A percentile compares a stretch with the other conserved stretches of the same genome.
These are phyloP conservation scores for Gamsiella multidivaricata DNA, from an alignment of 192 early-diverging fungal species.

Conservation along the genomic window DNA sequence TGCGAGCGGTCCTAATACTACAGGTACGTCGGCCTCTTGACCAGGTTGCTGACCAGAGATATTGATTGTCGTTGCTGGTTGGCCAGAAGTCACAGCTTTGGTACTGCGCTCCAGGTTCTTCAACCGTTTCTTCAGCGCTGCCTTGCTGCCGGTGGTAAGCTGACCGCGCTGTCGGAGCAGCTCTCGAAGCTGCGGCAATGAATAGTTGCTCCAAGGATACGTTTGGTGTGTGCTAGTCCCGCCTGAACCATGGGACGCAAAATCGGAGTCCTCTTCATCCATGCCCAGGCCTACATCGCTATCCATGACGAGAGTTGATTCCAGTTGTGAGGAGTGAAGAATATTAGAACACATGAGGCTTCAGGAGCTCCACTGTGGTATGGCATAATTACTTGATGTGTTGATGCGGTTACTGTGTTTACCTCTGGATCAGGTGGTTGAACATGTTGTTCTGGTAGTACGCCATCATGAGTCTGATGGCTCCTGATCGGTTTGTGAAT, in stretches of 20 bases:
- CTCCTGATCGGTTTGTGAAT: not conserved
- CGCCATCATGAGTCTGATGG: conserved; percentile 12
- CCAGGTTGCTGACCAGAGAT: conserved; percentile 2
- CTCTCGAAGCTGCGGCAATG: conserved; percentile 39
- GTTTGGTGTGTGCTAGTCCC: conserved; percentile 3
- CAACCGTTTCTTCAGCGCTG: conserved; percentile 31
- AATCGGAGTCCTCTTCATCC: conserved; percentile 37
- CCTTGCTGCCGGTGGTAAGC: conserved; percentile 38
- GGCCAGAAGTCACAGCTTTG: not conserved
- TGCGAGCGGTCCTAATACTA: not conserved
- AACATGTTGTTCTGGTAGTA: conserved; percentile 52
- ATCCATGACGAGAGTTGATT: not conserved
- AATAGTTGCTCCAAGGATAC: conserved; percentile 47
- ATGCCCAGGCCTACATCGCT: conserved; percentile 12
- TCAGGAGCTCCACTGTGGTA: too few relatives aligned
- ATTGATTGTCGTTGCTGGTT: conserved; percentile 16
- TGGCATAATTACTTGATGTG: too few relatives aligned
- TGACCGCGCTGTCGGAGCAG: conserved; percentile 43
- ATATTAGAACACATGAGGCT: too few relatives aligned
- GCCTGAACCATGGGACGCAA: conserved; percentile 10
- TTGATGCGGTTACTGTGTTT: too few relatives aligned
- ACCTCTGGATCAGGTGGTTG: conserved; percentile 53
- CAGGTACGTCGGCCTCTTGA: not conserved
- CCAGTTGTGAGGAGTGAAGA: not conserved
- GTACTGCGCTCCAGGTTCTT: conserved; percentile 28